Percentiles rank a stretch among this genome's conserved stretches.
Evolutionary conservation across 169 alveolate genomes (phyloP).

Genomic region (Plasmodium vivax): DNA sequence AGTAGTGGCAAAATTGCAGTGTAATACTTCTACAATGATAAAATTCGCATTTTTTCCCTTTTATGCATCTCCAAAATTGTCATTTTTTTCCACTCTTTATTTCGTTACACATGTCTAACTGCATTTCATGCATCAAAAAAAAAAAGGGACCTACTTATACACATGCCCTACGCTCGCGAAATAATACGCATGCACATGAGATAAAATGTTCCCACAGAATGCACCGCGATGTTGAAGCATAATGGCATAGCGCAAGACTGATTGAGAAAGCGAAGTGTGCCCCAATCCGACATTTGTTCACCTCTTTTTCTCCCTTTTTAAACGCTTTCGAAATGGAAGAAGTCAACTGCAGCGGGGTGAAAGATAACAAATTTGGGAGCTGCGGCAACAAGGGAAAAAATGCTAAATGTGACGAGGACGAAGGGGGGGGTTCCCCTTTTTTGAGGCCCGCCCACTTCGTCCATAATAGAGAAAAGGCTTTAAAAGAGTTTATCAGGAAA

Average conservation of each 20-base stretch:
- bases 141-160: background rate
- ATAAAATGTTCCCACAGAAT: background rate
- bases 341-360: background rate
- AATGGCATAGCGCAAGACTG: conserved; percentile 9
- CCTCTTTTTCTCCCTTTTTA: background rate
- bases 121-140: background rate
- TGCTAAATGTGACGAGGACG: background rate
- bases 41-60: background rate
- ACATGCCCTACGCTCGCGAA: background rate
- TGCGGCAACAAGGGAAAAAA: background rate
- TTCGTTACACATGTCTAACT: background rate
- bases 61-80: background rate
- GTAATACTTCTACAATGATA: background rate
- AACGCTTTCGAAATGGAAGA: conserved; percentile 39
- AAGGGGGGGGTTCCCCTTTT: background rate
- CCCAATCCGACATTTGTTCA: background rate
- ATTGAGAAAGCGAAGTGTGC: background rate
- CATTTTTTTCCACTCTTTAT: background rate
- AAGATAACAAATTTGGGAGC: background rate
- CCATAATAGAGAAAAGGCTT: conserved; percentile 29
- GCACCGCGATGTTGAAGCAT: conserved; percentile 2
- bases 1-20: background rate
- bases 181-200: background rate
- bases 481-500: conserved; percentile 48
- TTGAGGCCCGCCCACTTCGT: conserved; percentile 41